Evolutionary conservation across 257 asterid species (phyloP), one percentile per base, ranked within the genome.

Genomic region (Forsythia viridissima): DNA sequence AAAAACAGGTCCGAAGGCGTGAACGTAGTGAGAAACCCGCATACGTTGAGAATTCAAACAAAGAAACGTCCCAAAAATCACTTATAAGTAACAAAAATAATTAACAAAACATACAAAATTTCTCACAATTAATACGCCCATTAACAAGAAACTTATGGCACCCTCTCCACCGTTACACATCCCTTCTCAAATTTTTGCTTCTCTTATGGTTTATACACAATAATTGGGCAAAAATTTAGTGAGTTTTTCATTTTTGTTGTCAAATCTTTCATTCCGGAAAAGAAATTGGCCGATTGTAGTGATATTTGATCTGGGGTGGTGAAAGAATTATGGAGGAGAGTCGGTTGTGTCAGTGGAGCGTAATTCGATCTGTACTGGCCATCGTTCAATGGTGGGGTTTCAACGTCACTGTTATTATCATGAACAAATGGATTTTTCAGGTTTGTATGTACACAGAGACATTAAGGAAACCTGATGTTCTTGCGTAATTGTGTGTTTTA

Each of bases 341-440:
- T 41, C 55, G 83, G 80, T 73, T 81, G 76, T 79, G 75, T 74
- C 83, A 81, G 65, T 86, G 88, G 90, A 77, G 51, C 44, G 73
- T 70, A 63, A 79, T 86, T 78, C 81, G 84, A 84, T 81, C 90
- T 43, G 13, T 86, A 41, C 37, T 86, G 0, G 86, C 88, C 39
- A 84, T 86, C 42, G 57, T 86, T 80, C 90, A 86, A 79, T 86
- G 90, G 90, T 86, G 90, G 90, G 84, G 80, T 37, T 86, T 86
- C 82, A 86, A 86, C 78, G 90, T 86, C n/a, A 77, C 90, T 41
- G 90, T 86, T 72, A 83, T 84, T 79, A 86, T 86, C 82, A 86
- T 86, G 90, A 86, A 86, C 73, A 86, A 86, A 57, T 86, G 90
- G 90, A 84, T 86, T 84, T 86, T 86, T 74, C 88, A 86, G 90